Evolutionary conservation across 306 rosid genomes (phyloP).

Genomic region (Elaeagnus macrophylla): DNA sequence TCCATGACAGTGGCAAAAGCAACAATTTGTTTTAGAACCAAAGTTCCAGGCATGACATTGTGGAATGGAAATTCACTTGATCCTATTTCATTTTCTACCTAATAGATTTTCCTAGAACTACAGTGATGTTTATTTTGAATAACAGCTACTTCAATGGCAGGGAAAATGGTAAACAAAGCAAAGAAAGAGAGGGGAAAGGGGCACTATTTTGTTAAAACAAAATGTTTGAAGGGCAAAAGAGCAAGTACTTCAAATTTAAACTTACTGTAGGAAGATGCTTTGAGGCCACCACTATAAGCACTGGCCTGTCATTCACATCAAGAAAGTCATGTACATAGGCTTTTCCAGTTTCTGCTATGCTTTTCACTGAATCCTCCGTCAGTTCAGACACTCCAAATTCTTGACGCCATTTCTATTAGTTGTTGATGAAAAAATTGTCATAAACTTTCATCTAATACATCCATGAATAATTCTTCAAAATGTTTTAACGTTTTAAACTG

Average conservation of each 20-base stretch:
- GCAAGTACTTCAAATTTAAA: conserved; percentile 11
- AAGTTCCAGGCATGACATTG: too few relatives aligned
- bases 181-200: too few relatives aligned
- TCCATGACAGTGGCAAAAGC: too few relatives aligned
- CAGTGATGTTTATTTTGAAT: background rate
- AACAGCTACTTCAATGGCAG: too few relatives aligned
- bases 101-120: background rate
- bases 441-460: conserved; percentile 5
- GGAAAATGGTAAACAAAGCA: too few relatives aligned
- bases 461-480: background rate
- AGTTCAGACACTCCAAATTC: conserved; percentile 67
- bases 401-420: conserved; percentile 80
- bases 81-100: background rate
- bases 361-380: conserved; percentile 56
- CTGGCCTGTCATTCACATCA: conserved; percentile 67
- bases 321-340: conserved; percentile 64
- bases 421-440: conserved; percentile 28
- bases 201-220: background rate
- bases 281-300: conserved; percentile 66
- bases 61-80: too few relatives aligned
- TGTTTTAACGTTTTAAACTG: background rate
- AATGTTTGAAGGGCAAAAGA: background rate
- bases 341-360: conserved; percentile 69
- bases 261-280: conserved; percentile 77
- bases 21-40: too few relatives aligned